phyloP scores from a whole-genome alignment of 1,284 basidiomycete genomes.

The Leccinum subatratum region DNA sequence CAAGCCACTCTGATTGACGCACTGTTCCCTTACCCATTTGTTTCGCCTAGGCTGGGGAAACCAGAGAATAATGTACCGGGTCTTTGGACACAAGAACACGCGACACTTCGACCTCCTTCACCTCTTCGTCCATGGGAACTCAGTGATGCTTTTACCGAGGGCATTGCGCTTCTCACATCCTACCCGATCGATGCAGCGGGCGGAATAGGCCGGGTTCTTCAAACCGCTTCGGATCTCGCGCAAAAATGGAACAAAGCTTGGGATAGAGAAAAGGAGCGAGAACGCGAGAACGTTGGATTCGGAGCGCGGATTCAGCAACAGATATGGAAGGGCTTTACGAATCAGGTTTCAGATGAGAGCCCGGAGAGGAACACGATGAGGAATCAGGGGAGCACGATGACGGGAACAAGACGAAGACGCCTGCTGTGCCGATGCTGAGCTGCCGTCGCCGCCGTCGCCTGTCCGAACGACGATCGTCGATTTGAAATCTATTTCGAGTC shows the following conservation, averaged over 20 bases:
- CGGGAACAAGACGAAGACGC: conserved; percentile 43
- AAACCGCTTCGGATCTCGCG: conserved; percentile 58
- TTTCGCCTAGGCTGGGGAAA: conserved; percentile 48
- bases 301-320: conserved; percentile 55
- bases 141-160: conserved; percentile 62
- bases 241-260: conserved; percentile 44
- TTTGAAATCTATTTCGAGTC: too few species aligned
- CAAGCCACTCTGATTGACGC: neutral
- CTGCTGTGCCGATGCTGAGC: conserved; percentile 38
- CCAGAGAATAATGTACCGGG: conserved; percentile 39
- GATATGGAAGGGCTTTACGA: conserved; percentile 65
- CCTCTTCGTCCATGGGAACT: conserved; percentile 51
- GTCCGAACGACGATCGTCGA: too few species aligned
- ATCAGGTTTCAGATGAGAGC: conserved; percentile 40
- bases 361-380: conserved; percentile 34
- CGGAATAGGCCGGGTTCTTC: conserved; percentile 66
- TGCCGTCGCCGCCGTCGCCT: too few species aligned
- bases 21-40: neutral
- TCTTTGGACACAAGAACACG: conserved; percentile 53
- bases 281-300: conserved; percentile 39
- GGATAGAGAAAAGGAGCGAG: conserved; percentile 27
- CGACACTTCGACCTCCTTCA: conserved; percentile 38
- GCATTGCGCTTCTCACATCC: conserved; percentile 55
- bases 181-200: conserved; percentile 63
- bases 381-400: conserved; percentile 39